Evolutionary conservation across 1,284 basidiomycete genomes (phyloP).

Genomic region (Ustilago tritici): DNA sequence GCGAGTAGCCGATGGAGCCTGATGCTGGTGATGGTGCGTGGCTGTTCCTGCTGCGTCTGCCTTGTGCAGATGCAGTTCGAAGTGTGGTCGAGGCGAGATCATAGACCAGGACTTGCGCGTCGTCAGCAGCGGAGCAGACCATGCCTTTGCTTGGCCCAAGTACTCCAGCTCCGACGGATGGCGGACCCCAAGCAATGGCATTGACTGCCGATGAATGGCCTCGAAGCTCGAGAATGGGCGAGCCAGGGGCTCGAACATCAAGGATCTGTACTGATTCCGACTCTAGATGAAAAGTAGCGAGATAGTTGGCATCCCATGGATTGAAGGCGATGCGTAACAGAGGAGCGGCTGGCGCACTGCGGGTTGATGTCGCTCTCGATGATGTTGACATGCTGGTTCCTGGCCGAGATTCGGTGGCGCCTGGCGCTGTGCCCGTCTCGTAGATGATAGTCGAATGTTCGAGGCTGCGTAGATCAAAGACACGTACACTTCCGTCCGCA

Average conservation of each 20-base stretch:
- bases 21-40: slow-evolving; percentile 56
- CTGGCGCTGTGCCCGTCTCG: slow-evolving; percentile 73
- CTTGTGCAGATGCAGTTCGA: slow-evolving; percentile 66
- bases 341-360: slow-evolving; percentile 51
- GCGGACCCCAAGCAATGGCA: slow-evolving; percentile 68
- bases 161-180: slow-evolving; percentile 51
- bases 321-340: slow-evolving; percentile 69
- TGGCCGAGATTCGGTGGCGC: slow-evolving; percentile 50
- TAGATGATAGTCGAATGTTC: slow-evolving; percentile 99
- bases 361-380: slow-evolving; percentile 37
- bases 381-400: slow-evolving; percentile 54
- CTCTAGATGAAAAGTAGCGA: slow-evolving; percentile 69
- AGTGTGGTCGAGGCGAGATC: slow-evolving; percentile 66
- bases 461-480: slow-evolving; percentile 93
- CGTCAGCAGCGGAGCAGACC: slow-evolving; percentile 68
- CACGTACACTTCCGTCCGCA: slow-evolving; percentile 93
- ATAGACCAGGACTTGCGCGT: slow-evolving; percentile 67
- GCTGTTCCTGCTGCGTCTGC: slow-evolving; percentile 64
- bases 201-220: slow-evolving; percentile 67
- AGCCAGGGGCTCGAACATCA: slow-evolving; percentile 68
- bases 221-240: slow-evolving; percentile 66
- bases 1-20: slow-evolving; percentile 43
- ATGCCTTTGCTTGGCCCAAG: slow-evolving; percentile 67
- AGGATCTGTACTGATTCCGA: slow-evolving; percentile 68
- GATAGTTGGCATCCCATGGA: slow-evolving; percentile 69